These are phyloP conservation scores for Talaromyces verruculosus DNA, from an alignment of 2,329 filamentous ascomycete genomes.

Conservation along the genomic window DNA sequence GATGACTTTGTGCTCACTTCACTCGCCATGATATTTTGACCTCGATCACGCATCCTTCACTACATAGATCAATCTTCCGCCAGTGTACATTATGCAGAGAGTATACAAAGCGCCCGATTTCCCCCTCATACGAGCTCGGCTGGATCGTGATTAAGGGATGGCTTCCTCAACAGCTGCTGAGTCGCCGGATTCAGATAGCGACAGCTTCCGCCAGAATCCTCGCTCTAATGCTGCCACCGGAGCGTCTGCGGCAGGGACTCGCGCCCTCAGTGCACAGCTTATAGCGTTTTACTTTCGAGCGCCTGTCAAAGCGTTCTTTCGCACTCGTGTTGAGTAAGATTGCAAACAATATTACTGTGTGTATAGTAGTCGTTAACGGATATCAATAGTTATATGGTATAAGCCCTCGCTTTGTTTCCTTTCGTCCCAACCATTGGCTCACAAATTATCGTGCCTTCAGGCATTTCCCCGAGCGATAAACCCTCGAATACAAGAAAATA, in stretches of 20 bases:
- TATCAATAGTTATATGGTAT: slow-evolving; percentile 52
- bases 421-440: slow-evolving; percentile 17
- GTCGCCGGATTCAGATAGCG: slow-evolving; percentile 4
- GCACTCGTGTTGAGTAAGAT: slow-evolving; percentile 80
- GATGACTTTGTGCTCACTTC: not conserved
- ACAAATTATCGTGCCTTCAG: slow-evolving; percentile 34
- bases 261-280: slow-evolving; percentile 78
- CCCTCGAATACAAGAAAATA: slow-evolving; percentile 47
- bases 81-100: slow-evolving; percentile 11
- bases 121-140: slow-evolving; percentile 5
- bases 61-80: not conserved
- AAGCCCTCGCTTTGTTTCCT: slow-evolving; percentile 1
- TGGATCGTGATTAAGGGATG: slow-evolving; percentile 14
- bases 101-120: slow-evolving; percentile 1
- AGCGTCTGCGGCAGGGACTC: slow-evolving; percentile 80
- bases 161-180: not conserved
- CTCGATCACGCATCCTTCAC: not conserved
- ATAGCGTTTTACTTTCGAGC: slow-evolving; percentile 90
- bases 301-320: slow-evolving; percentile 89
- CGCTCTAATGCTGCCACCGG: slow-evolving; percentile 65
- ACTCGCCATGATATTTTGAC: not conserved
- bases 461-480: slow-evolving; percentile 65
- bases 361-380: slow-evolving; percentile 21
- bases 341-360: slow-evolving; percentile 12
- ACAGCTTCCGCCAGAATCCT: slow-evolving; percentile 28